Percentiles rank a stretch among this genome's conserved stretches.
phyloP scores from a whole-genome alignment of 345 rosid genomes.

The Cardamine occulta region DNA sequence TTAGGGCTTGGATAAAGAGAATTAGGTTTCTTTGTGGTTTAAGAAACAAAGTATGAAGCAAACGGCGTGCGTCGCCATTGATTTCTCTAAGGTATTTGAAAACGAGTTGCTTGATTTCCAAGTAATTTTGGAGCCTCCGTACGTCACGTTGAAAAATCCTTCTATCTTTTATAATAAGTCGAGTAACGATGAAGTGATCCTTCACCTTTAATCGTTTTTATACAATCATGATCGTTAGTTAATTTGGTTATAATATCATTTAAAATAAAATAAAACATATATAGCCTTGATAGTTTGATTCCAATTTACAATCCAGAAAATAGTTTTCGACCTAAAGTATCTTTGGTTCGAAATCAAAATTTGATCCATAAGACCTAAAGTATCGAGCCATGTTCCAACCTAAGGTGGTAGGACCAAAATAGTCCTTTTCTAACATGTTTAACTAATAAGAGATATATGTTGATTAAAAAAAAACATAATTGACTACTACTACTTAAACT shows the following conservation, averaged over 20 bases:
- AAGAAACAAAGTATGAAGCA: conserved; percentile 42
- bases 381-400: not conserved
- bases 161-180: conserved; percentile 2
- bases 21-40: conserved; percentile 5
- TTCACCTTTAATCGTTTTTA: conserved; percentile 29
- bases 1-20: conserved; percentile 39
- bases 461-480: too few species aligned
- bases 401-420: not conserved
- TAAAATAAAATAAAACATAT: not conserved
- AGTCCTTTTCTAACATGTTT: too few species aligned
- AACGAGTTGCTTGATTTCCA: conserved; percentile 31
- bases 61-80: conserved; percentile 38
- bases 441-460: not conserved
- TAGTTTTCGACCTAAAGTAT: not conserved
- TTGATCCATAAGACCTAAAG: not conserved
- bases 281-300: not conserved
- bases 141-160: conserved; percentile 39
- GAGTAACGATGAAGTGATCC: conserved; percentile 42
- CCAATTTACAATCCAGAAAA: not conserved
- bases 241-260: not conserved
- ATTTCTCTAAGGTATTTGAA: conserved; percentile 32
- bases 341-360: not conserved
- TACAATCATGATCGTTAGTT: not conserved
- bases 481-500: not conserved
- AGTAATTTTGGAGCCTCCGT: conserved; percentile 35